Conservation (phyloP, 2,329 filamentous ascomycete genomes). For the Cryoendolithus antarcticus region DNA sequence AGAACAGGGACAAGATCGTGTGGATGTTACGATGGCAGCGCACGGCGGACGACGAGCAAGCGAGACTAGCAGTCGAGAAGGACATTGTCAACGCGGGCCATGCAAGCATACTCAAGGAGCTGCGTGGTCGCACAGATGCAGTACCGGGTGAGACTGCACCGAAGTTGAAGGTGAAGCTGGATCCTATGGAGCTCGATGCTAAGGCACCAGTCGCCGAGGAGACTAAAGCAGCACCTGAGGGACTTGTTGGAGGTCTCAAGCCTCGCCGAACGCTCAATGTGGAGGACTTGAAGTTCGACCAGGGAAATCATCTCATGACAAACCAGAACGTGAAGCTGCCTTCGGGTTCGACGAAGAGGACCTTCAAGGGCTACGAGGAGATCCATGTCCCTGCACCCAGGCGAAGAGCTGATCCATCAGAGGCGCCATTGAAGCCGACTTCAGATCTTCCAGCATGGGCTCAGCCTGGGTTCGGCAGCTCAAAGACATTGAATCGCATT, state of each 20-base stretch:
- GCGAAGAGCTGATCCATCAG: conserved; percentile 66
- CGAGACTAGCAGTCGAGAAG: conserved; percentile 65
- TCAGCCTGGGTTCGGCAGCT: conserved; percentile 67
- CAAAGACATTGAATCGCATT: conserved; percentile 84
- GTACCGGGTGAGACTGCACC: conserved; percentile 41
- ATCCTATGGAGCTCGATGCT: conserved; percentile 65
- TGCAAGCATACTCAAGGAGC: conserved; percentile 74
- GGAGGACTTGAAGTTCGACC: conserved; percentile 92
- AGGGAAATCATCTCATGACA: conserved; percentile 99
- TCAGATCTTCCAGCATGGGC: conserved; percentile 90
- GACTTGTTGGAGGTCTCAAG: conserved; percentile 68
- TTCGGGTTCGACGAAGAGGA: conserved; percentile 86
- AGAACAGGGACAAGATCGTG: conserved; percentile 85
- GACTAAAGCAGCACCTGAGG: conserved; percentile 50
- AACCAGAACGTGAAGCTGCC: conserved; percentile 90
- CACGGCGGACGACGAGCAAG: conserved; percentile 63
- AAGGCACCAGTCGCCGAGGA: conserved; percentile 33
- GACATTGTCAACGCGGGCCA: conserved; percentile 87
- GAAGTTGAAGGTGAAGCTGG: conserved; percentile 66
- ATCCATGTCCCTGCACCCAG: conserved; percentile 94
- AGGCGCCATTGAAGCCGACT: conserved; percentile 65
- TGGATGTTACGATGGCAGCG: conserved; percentile 85
- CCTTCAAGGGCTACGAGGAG: conserved; percentile 97
- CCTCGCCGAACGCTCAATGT: conserved; percentile 82
- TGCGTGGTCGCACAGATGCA: conserved; percentile 55